These are phyloP conservation scores for Clavispora phyllophila DNA, from an alignment of 805 yeast genomes.

Conservation along the genomic window DNA sequence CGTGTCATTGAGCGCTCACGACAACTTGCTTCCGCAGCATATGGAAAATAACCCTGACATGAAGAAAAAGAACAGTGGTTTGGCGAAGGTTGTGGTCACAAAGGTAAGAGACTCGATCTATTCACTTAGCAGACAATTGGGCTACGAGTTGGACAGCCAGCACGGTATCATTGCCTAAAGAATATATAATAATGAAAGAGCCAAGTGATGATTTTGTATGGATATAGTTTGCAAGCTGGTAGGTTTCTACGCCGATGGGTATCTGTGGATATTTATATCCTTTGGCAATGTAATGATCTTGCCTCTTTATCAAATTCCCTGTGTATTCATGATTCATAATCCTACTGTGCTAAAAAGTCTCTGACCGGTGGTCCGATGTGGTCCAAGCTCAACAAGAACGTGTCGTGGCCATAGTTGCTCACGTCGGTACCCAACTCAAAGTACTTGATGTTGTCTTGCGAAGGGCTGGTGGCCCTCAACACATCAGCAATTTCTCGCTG, in stretches of 20 bases:
- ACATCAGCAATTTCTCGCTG: constrained; percentile 74
- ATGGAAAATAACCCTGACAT: constrained; percentile 19
- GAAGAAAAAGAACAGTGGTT: constrained; percentile 41
- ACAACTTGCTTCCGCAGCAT: constrained; percentile 71
- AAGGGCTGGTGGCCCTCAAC: constrained; percentile 29
- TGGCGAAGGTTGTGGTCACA: constrained; percentile 66
- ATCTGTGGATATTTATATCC: too few relatives aligned
- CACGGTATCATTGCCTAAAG: constrained; percentile 44
- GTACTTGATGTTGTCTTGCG: constrained; percentile 44
- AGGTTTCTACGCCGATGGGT: too few relatives aligned
- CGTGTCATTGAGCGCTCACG: constrained; percentile 88
- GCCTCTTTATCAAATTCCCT: too few relatives aligned
- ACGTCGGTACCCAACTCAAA: constrained; percentile 72
- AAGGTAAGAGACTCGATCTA: constrained; percentile 43
- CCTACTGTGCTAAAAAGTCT: constrained; percentile 43
- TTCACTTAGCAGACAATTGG: constrained; percentile 48
- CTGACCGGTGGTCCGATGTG: constrained; percentile 76
- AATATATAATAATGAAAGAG: background rate
- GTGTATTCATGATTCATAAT: background rate
- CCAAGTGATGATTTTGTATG: background rate
- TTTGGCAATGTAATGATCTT: too few relatives aligned
- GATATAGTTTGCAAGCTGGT: too few relatives aligned
- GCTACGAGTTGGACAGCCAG: constrained; percentile 57
- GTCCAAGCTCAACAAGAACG: constrained; percentile 74
- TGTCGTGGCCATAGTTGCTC: constrained; percentile 87